Evolutionary conservation across 2,329 filamentous ascomycete genomes (phyloP).

Genomic region (Clarireedia monteithiana): DNA sequence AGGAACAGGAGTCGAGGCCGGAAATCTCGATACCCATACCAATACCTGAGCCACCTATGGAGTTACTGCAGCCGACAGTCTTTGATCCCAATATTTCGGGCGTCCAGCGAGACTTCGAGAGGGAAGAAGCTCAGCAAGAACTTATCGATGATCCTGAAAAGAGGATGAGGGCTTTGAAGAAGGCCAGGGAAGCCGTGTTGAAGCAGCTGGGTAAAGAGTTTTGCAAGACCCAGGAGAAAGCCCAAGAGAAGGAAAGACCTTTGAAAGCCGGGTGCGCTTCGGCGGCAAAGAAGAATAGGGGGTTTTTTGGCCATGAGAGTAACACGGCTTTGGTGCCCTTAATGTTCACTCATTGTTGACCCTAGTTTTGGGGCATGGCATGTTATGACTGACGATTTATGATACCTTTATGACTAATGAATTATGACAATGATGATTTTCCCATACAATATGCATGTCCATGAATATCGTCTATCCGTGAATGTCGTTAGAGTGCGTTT

Average conservation of each 20-base stretch:
- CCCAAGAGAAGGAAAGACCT: slow-evolving; percentile 11
- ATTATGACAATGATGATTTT: slow-evolving; percentile 13
- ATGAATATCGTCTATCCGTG: neutral
- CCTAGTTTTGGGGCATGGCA: slow-evolving; percentile 6
- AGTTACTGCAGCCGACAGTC: slow-evolving; percentile 46
- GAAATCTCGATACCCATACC: slow-evolving; percentile 23
- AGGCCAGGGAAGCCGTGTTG: slow-evolving; percentile 53
- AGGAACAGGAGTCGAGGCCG: slow-evolving; percentile 14
- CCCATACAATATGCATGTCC: neutral
- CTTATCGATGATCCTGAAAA: slow-evolving; percentile 50
- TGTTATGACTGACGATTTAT: neutral
- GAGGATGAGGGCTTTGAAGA: slow-evolving; percentile 46
- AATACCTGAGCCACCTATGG: slow-evolving; percentile 18
- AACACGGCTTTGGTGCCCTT: slow-evolving; percentile 49
- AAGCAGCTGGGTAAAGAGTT: slow-evolving; percentile 50
- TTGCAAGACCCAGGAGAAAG: slow-evolving; percentile 20
- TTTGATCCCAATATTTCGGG: slow-evolving; percentile 46
- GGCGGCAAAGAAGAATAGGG: slow-evolving; percentile 16
- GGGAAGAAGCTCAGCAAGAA: slow-evolving; percentile 46
- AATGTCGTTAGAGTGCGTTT: neutral
- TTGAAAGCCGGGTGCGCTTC: slow-evolving; percentile 14
- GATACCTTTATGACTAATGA: slow-evolving; percentile 15
- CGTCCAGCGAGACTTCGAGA: slow-evolving; percentile 50
- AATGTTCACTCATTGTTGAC: slow-evolving; percentile 44
- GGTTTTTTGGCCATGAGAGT: slow-evolving; percentile 37